Evolutionary conservation across 768 basidiomycete genomes (phyloP).

Genomic region (Xerocomus brunneocitrinus): DNA sequence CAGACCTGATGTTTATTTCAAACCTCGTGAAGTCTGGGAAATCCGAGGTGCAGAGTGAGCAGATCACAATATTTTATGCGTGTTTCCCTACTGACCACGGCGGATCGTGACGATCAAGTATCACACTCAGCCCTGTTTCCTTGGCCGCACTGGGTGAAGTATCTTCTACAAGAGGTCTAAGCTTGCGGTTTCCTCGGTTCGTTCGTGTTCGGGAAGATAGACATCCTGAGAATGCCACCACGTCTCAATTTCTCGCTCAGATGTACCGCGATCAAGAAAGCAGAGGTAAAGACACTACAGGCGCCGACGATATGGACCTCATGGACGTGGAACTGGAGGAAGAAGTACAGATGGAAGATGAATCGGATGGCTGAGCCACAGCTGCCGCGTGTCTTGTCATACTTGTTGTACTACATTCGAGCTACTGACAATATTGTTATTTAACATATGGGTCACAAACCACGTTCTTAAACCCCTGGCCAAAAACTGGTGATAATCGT

Average conservation of each 20-base stretch:
- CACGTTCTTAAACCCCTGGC: background rate
- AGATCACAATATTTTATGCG: background rate
- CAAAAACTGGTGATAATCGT: constrained; percentile 16
- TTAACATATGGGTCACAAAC: background rate
- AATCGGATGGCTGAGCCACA: constrained; percentile 22
- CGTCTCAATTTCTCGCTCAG: constrained; percentile 60
- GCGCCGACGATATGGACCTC: constrained; percentile 56
- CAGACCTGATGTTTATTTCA: constrained; percentile 63
- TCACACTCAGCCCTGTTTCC: constrained; percentile 84
- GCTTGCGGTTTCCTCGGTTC: constrained; percentile 87
- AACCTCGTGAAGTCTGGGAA: constrained; percentile 83
- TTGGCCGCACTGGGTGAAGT: constrained; percentile 66
- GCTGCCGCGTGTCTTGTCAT: background rate
- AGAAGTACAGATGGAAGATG: constrained; percentile 27
- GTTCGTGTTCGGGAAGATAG: constrained; percentile 73
- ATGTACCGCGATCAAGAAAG: constrained; percentile 65
- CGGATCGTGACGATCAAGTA: constrained; percentile 34
- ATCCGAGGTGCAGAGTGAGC: constrained; percentile 71
- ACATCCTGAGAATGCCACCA: constrained; percentile 64
- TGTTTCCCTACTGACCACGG: constrained; percentile 7
- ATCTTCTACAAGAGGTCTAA: constrained; percentile 60
- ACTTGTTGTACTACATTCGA: background rate
- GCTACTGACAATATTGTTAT: background rate
- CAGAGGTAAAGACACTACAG: constrained; percentile 28
- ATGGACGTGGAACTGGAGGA: constrained; percentile 45